Evolutionary conservation across 352 stramenopile genomes (phyloP), one percentile per base, ranked within the genome.

Genomic region (Phytophthora litchii): DNA sequence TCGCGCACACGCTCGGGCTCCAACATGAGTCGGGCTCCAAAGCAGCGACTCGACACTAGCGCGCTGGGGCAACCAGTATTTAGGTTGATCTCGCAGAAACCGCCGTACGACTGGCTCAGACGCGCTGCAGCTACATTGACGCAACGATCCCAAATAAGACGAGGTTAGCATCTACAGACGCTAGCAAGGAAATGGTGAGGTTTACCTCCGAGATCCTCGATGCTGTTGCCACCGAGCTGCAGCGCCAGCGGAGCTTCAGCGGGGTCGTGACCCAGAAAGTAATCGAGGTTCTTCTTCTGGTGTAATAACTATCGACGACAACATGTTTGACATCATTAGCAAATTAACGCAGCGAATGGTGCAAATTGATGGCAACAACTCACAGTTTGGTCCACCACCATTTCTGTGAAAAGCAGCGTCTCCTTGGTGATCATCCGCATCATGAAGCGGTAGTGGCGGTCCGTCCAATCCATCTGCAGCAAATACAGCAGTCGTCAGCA

Each of bases 11-110:
- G 85, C 35, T 97, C 77, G 3, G 97, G 90, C 17, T 99, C 86
- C 17, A 98, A 86, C 97, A 99, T 99, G 4, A 99, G 79, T 1
- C 93, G 90, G 1, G 97, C 97, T 42, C 97, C 97, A 71, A 99
- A 99, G 76, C 89, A 96, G 27, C 82, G 73, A 38, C 80, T 89
- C 16, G 83, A 84, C 17, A 94, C 82, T 3, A 91, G 60, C 17
- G 80, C 71, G 57, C 80, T 97, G 11, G 97, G 97, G 64, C 97
- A 99, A 11, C 97, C 97, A 32, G 89, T 92, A 72, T 99, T 99
- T n/a, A 99, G 64, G 70, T 99, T 99, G 61, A 99, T 94, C 52
- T 95, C 92, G 46, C 92, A 83, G 51, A 93, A 95, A 63, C 97
- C 97, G 11, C 87, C 91, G 54, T 95, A 98, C 8, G 77, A 70